Base-by-base conservation (phyloP, 1,284 basidiomycete genomes). In the Singerocomus inundabilis region DNA sequence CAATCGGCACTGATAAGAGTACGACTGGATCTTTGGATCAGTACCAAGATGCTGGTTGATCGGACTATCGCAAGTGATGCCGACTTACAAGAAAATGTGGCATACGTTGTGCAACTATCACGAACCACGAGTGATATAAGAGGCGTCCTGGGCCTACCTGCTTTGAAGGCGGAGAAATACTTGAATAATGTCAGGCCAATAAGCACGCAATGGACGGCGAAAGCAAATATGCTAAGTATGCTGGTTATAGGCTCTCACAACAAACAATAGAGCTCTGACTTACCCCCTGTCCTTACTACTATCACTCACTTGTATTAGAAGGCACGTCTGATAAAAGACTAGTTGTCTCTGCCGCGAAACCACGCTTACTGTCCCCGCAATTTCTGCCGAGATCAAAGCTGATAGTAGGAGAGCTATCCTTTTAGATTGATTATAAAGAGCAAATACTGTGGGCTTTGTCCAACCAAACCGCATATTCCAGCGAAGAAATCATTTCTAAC, bases 121-220 rank as follows among this genome's bases (percentile, higher is more conserved):
- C 54, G 52, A 13, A 66, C 39, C 21, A 62, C 40, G 9, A 64
- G 54, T n/a, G 48, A 55, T 29, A 62, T 53, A n/a, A 62, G 52
- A 2, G 63, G 59, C 0, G 45, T 52, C 35, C 51, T 59, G 0
- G 53, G 47, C 49, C 49, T 52, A 18, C 63, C 54, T 11, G 38
- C 42, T 38, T 38, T 55, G 2, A 33, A 36, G 43, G 48, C 46
- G 3, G 32, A 8, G 28, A 51, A 25, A 25, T 61, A 66, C 45
- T 61, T 62, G 55, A 51, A 46, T 29, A 43, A 29, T 16, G 52
- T 56, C 47, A 66, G 31, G 25, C 38, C n/a, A n/a, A n/a, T n/a
- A n/a, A n/a, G n/a, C n/a, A 36, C 41, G 16, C 57, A 66, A 37
- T 62, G 61, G 6, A 58, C 48, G 6, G 13, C 25, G 21, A 64